These are phyloP conservation scores for Pseudogymnoascus sp. DNA, from an alignment of 2,329 filamentous ascomycete species.

Conservation along the genomic window DNA sequence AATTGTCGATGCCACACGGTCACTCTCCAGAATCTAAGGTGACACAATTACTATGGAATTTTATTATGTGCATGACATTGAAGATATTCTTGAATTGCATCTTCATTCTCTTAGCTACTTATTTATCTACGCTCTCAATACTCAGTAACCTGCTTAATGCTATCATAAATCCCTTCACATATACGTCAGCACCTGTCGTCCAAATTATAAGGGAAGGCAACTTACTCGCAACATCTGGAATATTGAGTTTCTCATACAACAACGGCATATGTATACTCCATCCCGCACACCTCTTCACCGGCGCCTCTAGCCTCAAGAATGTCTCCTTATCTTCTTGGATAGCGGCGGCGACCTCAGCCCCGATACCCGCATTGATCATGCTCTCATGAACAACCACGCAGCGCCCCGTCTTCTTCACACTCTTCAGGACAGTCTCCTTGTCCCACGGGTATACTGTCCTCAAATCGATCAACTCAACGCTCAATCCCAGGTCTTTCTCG, in stretches of 20 bases:
- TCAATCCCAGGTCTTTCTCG: constrained; percentile 58
- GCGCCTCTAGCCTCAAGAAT: constrained; percentile 60
- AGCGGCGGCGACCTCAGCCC: constrained; percentile 62
- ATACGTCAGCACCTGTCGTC: constrained; percentile 13
- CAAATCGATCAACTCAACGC: constrained; percentile 61
- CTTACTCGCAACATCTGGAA: constrained; percentile 63
- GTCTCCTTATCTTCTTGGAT: constrained; percentile 55
- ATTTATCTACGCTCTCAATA: constrained; percentile 16
- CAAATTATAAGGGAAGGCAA: constrained; percentile 17
- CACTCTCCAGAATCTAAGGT: neutral
- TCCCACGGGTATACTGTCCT: constrained; percentile 69
- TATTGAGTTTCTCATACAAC: constrained; percentile 54
- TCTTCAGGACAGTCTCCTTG: constrained; percentile 53
- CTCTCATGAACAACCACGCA: constrained; percentile 67
- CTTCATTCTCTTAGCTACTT: neutral
- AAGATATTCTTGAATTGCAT: neutral
- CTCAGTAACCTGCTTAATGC: constrained; percentile 25
- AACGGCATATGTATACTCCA: constrained; percentile 62
- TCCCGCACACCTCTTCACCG: constrained; percentile 60
- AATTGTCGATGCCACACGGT: neutral
- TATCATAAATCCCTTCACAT: constrained; percentile 27
- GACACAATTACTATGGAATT: neutral
- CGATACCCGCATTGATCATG: constrained; percentile 65
- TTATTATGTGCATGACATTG: neutral
- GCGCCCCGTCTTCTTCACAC: constrained; percentile 60